A percentile compares a stretch with the other conserved stretches of the same genome.
Evolutionary conservation across 2,329 filamentous ascomycete species (phyloP).

Genomic region (Colletotrichum kahawae): DNA sequence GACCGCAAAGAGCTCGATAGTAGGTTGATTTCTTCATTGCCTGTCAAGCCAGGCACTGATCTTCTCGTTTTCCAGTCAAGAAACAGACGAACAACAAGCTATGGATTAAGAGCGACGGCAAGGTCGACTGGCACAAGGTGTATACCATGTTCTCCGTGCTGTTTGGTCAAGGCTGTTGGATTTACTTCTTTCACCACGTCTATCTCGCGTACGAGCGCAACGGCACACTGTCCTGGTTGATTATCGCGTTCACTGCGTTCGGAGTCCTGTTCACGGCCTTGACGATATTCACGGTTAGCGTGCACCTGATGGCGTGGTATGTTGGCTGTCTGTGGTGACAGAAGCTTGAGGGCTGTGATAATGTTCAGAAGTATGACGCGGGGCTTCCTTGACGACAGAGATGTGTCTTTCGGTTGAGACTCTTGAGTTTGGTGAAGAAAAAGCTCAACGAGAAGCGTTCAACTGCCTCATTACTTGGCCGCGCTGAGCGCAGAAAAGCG

Average conservation of each 20-base stretch:
- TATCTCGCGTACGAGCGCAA: not conserved
- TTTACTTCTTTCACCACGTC: not conserved
- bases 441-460: not conserved
- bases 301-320: not conserved
- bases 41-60: not conserved
- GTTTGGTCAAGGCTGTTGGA: not conserved
- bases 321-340: not conserved
- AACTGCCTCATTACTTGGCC: not conserved
- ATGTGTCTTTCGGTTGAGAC: not conserved
- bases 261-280: not conserved
- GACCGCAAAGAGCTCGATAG: not conserved
- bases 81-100: not conserved
- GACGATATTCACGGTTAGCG: not conserved
- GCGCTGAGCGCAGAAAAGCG: not conserved
- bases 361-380: not conserved
- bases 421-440: not conserved
- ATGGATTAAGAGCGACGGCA: not conserved
- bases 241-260: not conserved
- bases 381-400: not conserved
- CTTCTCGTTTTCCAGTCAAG: not conserved
- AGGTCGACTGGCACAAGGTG: not conserved
- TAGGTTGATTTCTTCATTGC: not conserved
- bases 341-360: not conserved
- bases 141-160: not conserved
- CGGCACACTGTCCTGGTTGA: not conserved